Evolutionary conservation across 2,329 filamentous ascomycete species (phyloP), one percentile per base, ranked within the genome.

Genomic region (Helotiales sp.): DNA sequence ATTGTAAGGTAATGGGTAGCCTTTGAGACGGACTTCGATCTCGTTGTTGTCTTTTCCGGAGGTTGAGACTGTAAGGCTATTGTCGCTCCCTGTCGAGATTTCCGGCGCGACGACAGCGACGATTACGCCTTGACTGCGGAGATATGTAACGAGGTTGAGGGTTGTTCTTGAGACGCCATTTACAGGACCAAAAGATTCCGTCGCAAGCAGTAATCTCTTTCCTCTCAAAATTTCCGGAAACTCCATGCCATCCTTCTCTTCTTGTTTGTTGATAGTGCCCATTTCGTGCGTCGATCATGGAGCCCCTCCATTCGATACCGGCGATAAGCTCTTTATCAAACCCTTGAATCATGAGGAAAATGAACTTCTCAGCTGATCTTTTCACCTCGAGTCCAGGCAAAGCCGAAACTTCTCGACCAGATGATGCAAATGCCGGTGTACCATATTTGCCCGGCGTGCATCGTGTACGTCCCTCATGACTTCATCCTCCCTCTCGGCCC

Each of bases 131-230:
- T 89, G 75, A n/a, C 75, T 75, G 55, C 85, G 81, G 19, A 90
- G 75, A 63, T 89, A 87, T 68, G 85, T 82, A 54, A 90, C 83
- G 52, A 90, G 79, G 76, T 85, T 88, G 64, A 86, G 75, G 0
- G 87, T 90, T 4, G 87, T 90, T 60, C 86, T 79, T 66, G 84
- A 88, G 46, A 90, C 87, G n/a, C 87, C 87, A 67, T 90, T 90
- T 69, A 90, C 84, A 0, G 87, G 87, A 2, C 86, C 87, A 57
- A 89, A 86, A 0, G 86, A 89, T 69, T 90, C 87, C 13, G 86
- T 89, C 60, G 86, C 87, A 7, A 90, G 79, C 7, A 90, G 73
- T 60, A 90, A 79, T 61, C 81, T 81, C 70, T 84, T 86, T 9
- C 83, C 84, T 34, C 76, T 73, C n/a, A 89, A 76, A 8, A 74